These are phyloP conservation scores for Penicillium soppii DNA, from an alignment of 495 filamentous ascomycete species.

Conservation along the genomic window DNA sequence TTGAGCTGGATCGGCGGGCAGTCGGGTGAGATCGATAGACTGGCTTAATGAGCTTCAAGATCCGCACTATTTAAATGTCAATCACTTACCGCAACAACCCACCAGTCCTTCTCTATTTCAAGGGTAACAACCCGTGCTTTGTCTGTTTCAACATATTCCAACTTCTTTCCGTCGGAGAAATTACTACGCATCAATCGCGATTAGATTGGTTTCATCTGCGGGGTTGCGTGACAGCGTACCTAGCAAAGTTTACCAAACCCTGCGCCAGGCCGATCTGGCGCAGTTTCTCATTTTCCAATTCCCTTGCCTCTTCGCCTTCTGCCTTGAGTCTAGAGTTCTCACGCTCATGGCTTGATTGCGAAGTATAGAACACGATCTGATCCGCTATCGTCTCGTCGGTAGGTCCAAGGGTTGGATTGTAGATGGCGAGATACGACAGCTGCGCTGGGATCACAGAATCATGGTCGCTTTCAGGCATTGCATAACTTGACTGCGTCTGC, in stretches of 20 bases:
- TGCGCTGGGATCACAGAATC: conserved; percentile 68
- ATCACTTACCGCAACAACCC: conserved; percentile 76
- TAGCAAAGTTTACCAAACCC: conserved; percentile 92
- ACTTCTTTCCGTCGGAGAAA: conserved; percentile 71
- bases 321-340: conserved; percentile 37
- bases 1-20: conserved; percentile 29
- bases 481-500: conserved; percentile 20
- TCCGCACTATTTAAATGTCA: conserved; percentile 15
- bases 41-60: conserved; percentile 29
- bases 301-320: conserved; percentile 55
- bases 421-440: conserved; percentile 86
- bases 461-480: conserved; percentile 40
- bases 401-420: conserved; percentile 84
- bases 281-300: conserved; percentile 71
- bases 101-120: conserved; percentile 89
- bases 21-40: conserved; percentile 73
- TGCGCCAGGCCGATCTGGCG: conserved; percentile 96
- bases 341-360: conserved; percentile 33
- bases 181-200: conserved; percentile 46
- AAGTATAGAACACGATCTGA: conserved; percentile 90
- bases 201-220: conserved; percentile 10
- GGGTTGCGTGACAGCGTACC: conserved; percentile 40
- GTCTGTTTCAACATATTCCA: conserved; percentile 89
- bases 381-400: conserved; percentile 86
- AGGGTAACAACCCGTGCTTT: conserved; percentile 78